These are phyloP conservation scores for Alternaria atra DNA, from an alignment of 2,329 filamentous ascomycete genomes.

Conservation along the genomic window DNA sequence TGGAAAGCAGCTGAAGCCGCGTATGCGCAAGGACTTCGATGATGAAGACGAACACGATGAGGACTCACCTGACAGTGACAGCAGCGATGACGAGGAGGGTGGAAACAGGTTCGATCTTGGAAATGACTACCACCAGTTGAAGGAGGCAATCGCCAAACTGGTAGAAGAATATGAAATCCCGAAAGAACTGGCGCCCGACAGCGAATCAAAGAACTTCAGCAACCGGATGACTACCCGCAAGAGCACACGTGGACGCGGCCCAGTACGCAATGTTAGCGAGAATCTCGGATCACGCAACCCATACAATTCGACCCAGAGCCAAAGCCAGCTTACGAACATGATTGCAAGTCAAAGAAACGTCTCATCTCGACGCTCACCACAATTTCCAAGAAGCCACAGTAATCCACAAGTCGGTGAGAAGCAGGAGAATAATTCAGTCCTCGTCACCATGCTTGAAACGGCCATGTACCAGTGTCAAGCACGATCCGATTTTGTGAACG, in stretches of 20 bases:
- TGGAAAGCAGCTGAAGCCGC: constrained; percentile 72
- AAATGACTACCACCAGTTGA: constrained; percentile 81
- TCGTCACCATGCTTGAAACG: constrained; percentile 78
- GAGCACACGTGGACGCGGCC: constrained; percentile 39
- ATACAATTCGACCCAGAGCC: constrained; percentile 45
- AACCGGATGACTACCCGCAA: constrained; percentile 68
- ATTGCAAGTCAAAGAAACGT: constrained; percentile 50
- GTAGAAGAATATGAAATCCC: constrained; percentile 85
- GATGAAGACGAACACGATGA: constrained; percentile 71
- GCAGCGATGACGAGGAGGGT: constrained; percentile 56
- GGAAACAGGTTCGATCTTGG: constrained; percentile 67
- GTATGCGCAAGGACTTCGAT: constrained; percentile 76
- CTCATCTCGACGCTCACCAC: constrained; percentile 47
- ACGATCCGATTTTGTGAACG: constrained; percentile 82
- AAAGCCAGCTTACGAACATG: constrained; percentile 50
- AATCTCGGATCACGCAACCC: constrained; percentile 62
- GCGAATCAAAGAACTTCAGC: constrained; percentile 71
- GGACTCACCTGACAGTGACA: constrained; percentile 61
- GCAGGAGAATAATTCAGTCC: constrained; percentile 57
- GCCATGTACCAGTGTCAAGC: constrained; percentile 80
- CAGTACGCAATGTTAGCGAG: constrained; percentile 40
- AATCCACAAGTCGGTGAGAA: constrained; percentile 48
- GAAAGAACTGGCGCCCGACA: constrained; percentile 68
- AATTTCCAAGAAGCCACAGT: constrained; percentile 53
- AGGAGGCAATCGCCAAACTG: constrained; percentile 80